A percentile compares a stretch with the other conserved stretches of the same genome.
Evolutionary conservation across 768 basidiomycete species (phyloP).

Genomic region (Termitomyces heimii): DNA sequence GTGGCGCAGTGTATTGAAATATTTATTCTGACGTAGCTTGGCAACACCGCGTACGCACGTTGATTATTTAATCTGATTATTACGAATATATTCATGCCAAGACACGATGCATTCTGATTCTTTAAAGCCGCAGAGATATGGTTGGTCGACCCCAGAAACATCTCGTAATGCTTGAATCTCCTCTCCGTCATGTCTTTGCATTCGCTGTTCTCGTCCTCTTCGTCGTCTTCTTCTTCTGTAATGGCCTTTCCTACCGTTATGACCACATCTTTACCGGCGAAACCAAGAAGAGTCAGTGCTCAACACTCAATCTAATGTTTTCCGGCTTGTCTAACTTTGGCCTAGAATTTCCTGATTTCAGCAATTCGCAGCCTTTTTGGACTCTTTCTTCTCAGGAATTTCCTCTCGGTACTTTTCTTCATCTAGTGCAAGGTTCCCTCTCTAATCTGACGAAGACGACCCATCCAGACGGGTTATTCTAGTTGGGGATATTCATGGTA

Average conservation of each 20-base stretch:
- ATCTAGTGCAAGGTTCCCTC: neutral
- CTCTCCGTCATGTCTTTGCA: conserved; percentile 20
- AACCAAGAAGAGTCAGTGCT: neutral
- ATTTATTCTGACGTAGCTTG: neutral
- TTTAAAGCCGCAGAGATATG: neutral
- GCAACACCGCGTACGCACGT: neutral
- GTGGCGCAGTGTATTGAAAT: neutral
- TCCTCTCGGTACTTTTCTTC: conserved; percentile 40
- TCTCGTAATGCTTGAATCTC: conserved; percentile 5
- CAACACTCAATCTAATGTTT: neutral
- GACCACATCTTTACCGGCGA: neutral
- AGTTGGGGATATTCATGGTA: conserved; percentile 89
- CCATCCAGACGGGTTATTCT: conserved; percentile 56
- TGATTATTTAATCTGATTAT: conserved; percentile 1
- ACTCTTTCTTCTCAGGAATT: conserved; percentile 45
- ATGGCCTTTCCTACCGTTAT: conserved; percentile 20
- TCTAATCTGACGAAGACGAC: conserved; percentile 32
- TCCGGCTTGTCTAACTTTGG: neutral
- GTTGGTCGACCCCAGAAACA: conserved; percentile 11
- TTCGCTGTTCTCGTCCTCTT: conserved; percentile 33
- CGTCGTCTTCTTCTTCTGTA: conserved; percentile 35
- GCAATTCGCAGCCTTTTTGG: conserved; percentile 35
- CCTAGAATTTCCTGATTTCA: conserved; percentile 50
- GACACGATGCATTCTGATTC: neutral
- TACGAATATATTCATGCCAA: neutral